A percentile compares a stretch with the other conserved stretches of the same genome.
Conservation (phyloP, 2,329 filamentous ascomycete species). For the Cladosporium sp. region DNA sequence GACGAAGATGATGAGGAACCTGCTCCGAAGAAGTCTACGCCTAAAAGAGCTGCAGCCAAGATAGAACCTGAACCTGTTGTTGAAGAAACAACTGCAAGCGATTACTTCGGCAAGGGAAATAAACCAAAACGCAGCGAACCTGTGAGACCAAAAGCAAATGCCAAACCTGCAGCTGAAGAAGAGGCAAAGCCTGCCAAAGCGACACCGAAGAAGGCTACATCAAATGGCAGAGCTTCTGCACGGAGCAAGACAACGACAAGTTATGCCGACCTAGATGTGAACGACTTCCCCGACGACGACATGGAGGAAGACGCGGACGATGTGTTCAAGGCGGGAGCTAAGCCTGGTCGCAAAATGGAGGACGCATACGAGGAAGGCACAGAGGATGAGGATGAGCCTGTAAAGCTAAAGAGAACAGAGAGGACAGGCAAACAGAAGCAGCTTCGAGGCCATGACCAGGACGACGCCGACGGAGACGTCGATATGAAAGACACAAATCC, state of each 20-base stretch:
- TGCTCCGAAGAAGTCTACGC: conserved; percentile 28
- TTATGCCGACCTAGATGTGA: conserved; percentile 31
- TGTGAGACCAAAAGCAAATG: conserved; percentile 22
- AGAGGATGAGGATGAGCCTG: conserved; percentile 59
- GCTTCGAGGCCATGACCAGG: conserved; percentile 44
- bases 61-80: conserved; percentile 33
- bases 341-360: conserved; percentile 50
- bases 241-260: conserved; percentile 41
- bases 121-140: conserved; percentile 50
- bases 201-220: conserved; percentile 35
- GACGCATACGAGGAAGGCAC: conserved; percentile 69
- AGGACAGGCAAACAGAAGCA: conserved; percentile 43
- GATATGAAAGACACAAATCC: conserved; percentile 46
- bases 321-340: conserved; percentile 72
- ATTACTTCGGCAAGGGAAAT: conserved; percentile 55
- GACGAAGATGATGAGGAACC: conserved; percentile 65
- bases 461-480: conserved; percentile 44
- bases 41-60: conserved; percentile 51
- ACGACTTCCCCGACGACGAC: conserved; percentile 36
- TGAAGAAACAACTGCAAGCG: conserved; percentile 57
- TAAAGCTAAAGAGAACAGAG: conserved; percentile 45
- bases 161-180: conserved; percentile 17
- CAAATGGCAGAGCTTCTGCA: conserved; percentile 34
- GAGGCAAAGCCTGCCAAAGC: conserved; percentile 23
- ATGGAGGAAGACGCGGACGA: conserved; percentile 63